These are phyloP conservation scores for Elsinoe arachidis DNA, from an alignment of 2,329 filamentous ascomycete genomes.

Conservation along the genomic window DNA sequence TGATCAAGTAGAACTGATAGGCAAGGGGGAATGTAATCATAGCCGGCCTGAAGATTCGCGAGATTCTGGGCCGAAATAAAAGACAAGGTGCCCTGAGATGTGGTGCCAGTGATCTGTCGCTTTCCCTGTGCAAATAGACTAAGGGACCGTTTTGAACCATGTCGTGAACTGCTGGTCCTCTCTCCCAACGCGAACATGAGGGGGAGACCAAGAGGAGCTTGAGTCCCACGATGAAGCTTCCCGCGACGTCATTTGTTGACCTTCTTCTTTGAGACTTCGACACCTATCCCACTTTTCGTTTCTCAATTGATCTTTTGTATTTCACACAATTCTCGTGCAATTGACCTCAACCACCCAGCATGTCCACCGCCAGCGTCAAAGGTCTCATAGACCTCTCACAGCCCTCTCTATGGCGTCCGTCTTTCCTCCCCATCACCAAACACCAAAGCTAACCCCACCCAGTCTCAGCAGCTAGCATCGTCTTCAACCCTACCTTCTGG, in stretches of 20 bases:
- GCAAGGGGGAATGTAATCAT: constrained; percentile 8
- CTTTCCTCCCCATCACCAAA: not conserved
- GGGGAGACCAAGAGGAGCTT: not conserved
- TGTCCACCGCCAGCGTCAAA: constrained; percentile 16
- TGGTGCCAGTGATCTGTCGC: not conserved
- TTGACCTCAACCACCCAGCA: not conserved
- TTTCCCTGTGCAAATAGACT: too few relatives aligned
- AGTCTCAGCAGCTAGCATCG: constrained; percentile 76
- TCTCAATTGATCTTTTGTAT: not conserved
- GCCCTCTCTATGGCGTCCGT: constrained; percentile 40
- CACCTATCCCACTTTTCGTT: constrained; percentile 7
- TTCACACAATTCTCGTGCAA: not conserved
- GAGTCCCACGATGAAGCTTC: not conserved
- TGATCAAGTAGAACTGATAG: constrained; percentile 5
- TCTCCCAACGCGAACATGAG: not conserved
- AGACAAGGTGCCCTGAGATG: not conserved
- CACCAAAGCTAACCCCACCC: constrained; percentile 19
- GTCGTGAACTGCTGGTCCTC: too few relatives aligned
- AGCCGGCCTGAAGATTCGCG: constrained; percentile 8
- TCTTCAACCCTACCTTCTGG: constrained; percentile 99
- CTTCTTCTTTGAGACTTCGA: not conserved
- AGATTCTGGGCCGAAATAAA: not conserved
- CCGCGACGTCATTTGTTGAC: constrained; percentile 11
- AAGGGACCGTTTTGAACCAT: too few relatives aligned
- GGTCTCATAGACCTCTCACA: constrained; percentile 35